Conservation (phyloP, 305 asterid species). For the Rubia peregrina region DNA sequence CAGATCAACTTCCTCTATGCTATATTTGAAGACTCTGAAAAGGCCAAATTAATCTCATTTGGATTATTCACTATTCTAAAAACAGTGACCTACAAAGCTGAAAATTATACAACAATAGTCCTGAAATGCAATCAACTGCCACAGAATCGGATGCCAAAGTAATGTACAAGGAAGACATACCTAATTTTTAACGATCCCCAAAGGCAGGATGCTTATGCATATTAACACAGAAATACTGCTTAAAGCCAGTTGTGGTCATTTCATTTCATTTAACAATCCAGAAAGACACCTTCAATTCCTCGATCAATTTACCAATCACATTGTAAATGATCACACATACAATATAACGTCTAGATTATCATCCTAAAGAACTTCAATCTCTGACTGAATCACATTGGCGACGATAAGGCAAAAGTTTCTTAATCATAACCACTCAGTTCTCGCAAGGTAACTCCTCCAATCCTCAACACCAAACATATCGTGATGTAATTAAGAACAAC, state of each 20-base stretch:
- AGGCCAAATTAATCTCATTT: conserved; percentile 18
- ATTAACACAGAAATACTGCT: background rate
- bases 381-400: background rate
- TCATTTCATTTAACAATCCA: background rate
- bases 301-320: background rate
- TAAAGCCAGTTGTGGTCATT: background rate
- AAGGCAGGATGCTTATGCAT: background rate
- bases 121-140: background rate
- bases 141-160: background rate
- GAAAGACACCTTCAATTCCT: background rate
- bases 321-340: conserved; percentile 1
- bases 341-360: background rate
- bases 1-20: conserved; percentile 64
- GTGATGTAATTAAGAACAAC: background rate
- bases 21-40: conserved; percentile 70
- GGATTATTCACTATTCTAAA: conserved; percentile 3
- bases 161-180: background rate
- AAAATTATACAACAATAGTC: background rate
- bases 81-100: background rate
- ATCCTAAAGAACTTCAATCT: background rate
- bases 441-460: no score
- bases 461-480: background rate
- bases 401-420: background rate
- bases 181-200: background rate
- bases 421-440: background rate